Conservation (phyloP, 2,329 filamentous ascomycete species). For the Aspergillus brasiliensis region DNA sequence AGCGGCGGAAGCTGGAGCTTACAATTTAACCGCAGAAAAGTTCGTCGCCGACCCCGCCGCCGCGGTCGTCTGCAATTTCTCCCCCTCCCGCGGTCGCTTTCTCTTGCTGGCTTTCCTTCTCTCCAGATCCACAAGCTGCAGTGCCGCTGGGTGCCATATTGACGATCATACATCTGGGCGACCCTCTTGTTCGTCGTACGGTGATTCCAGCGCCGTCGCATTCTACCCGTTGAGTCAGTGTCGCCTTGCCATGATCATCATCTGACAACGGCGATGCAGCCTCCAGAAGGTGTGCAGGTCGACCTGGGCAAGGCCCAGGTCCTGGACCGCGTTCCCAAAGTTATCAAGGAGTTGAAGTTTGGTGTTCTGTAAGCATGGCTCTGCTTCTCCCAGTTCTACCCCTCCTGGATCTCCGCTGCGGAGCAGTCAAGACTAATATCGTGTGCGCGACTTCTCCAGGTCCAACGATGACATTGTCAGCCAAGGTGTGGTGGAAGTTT, state of each 20-base stretch:
- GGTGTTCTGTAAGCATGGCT: constrained; percentile 72
- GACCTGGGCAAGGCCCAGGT: constrained; percentile 77
- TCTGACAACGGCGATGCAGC: constrained; percentile 43
- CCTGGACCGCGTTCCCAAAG: constrained; percentile 83
- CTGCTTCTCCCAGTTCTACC: constrained; percentile 4
- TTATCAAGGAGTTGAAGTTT: constrained; percentile 91
- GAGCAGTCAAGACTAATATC: constrained; percentile 12
- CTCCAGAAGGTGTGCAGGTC: constrained; percentile 49
- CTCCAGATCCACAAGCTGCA: neutral
- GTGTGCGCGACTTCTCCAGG: constrained; percentile 44
- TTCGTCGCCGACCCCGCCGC: constrained; percentile 33
- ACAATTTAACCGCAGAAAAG: constrained; percentile 23
- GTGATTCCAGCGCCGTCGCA: constrained; percentile 10
- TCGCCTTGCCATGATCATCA: constrained; percentile 40
- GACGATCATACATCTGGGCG: neutral
- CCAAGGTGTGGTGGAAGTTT: constrained; percentile 91
- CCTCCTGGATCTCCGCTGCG: neutral
- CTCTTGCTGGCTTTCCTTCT: neutral
- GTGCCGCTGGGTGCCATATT: neutral
- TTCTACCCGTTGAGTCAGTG: constrained; percentile 23
- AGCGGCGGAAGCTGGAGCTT: constrained; percentile 16
- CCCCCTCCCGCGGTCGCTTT: constrained; percentile 10
- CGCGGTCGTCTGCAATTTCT: constrained; percentile 21
- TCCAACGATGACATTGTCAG: constrained; percentile 94
- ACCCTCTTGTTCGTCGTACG: neutral